Base-by-base conservation (phyloP, 2,329 filamentous ascomycete genomes). In the Fusarium oligoseptatum region DNA sequence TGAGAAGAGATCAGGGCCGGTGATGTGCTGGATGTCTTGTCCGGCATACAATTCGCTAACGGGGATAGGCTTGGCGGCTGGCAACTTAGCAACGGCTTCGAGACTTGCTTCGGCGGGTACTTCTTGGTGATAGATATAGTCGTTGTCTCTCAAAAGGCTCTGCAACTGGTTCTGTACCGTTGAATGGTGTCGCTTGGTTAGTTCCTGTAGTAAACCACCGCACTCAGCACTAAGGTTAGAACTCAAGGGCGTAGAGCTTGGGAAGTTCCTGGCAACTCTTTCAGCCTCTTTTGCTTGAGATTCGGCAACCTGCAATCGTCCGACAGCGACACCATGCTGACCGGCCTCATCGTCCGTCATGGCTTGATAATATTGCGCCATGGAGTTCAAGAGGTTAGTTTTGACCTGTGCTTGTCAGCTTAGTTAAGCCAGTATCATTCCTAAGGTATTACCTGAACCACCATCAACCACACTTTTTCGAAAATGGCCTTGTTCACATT, bases 31-130 rank as follows among this genome's bases (percentile, higher is more conserved):
- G 48, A 99, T 98, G 81, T 99, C 97, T 83, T 98, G 97, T 2
- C 96, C 96, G 67, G 97, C 95, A 80, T 99, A 99, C 1, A 99
- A 87, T 81, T 99, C 97, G 81, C 94, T 97, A 34, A 99, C 96
- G 0, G 97, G 96, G 72, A 99, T 98, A 4, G 97, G 95, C 82
- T 99, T 99, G 9, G 97, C 95, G 2, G 97, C 97, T 6, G 96
- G 95, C 17, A 98, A 88, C 82, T 98, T 99, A 4, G 95, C 90
- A 58, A 99, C 95, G 1, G 93, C 89, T 1, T 94, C 86, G 14
- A 99, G 85, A 32, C 92, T 93, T 5, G 95, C 94, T 82, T 98
- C 95, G 11, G 92, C 92, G 0, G 97, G 96, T 2, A 99, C 92
- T 2, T 91, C 92, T 77, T 98, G 95, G 81, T 99, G 97, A 80